Conservation (phyloP, 208 protist genomes). For the Wallacemonas rigidus region DNA sequence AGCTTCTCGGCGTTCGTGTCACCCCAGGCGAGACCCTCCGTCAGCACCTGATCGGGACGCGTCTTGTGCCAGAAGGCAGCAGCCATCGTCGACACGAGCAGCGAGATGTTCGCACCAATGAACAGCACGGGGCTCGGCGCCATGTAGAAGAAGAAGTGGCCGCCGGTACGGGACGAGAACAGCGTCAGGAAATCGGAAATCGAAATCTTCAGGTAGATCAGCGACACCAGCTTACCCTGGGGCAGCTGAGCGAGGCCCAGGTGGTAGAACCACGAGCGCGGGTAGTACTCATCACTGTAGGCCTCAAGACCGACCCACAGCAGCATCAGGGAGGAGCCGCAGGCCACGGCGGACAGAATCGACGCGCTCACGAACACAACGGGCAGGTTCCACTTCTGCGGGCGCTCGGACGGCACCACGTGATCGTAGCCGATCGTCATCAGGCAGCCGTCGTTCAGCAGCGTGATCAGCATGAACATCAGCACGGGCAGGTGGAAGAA, state of each 20-base stretch:
- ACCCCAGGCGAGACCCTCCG: slow-evolving; percentile 75
- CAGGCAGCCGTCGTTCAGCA: slow-evolving; percentile 80
- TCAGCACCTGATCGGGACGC: slow-evolving; percentile 56
- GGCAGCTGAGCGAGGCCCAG: slow-evolving; percentile 64
- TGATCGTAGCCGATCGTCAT: slow-evolving; percentile 80
- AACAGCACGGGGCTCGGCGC: slow-evolving; percentile 60
- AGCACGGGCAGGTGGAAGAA: slow-evolving; percentile 89
- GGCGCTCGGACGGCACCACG: slow-evolving; percentile 50
- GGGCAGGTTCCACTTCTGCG: slow-evolving; percentile 72
- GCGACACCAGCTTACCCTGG: slow-evolving; percentile 77
- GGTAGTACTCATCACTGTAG: slow-evolving; percentile 46
- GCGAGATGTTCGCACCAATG: slow-evolving; percentile 62
- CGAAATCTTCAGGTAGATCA: slow-evolving; percentile 91
- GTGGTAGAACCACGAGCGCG: slow-evolving; percentile 52
- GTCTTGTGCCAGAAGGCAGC: slow-evolving; percentile 72
- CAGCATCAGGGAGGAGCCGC: slow-evolving; percentile 67
- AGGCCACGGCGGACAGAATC: slow-evolving; percentile 66
- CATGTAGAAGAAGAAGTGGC: slow-evolving; percentile 73
- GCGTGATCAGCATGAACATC: slow-evolving; percentile 93
- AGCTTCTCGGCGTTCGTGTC: slow-evolving; percentile 49
- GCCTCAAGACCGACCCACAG: slow-evolving; percentile 64
- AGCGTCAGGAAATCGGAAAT: slow-evolving; percentile 91
- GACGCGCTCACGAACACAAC: slow-evolving; percentile 61
- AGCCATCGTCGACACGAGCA: slow-evolving; percentile 71
- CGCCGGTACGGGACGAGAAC: slow-evolving; percentile 86